These are phyloP conservation scores for Cryptococcus amylolentus DNA, from an alignment of 1,284 basidiomycete species.

Conservation along the genomic window DNA sequence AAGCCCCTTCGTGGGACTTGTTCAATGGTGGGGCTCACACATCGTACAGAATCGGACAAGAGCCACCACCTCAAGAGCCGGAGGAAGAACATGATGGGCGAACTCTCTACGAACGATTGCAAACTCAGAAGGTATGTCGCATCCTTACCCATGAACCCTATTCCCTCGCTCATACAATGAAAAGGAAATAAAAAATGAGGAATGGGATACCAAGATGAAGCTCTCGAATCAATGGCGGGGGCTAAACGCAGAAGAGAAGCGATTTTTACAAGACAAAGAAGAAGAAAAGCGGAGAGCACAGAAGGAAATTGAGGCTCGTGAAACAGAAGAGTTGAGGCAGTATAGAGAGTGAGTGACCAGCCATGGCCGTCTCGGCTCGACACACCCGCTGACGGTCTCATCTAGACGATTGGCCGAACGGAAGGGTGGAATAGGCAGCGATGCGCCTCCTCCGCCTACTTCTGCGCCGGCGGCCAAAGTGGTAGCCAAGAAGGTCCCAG, in stretches of 20 bases:
- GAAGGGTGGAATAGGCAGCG: conserved; percentile 11
- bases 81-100: conserved; percentile 75
- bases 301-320: conserved; percentile 64
- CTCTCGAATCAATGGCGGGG: conserved; percentile 89
- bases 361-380: background rate
- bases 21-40: background rate
- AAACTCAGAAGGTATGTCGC: conserved; percentile 30
- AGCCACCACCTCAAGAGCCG: conserved; percentile 66
- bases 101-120: conserved; percentile 68
- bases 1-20: background rate
- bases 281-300: conserved; percentile 73
- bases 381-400: background rate
- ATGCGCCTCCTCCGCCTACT: background rate
- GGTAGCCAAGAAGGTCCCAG: background rate
- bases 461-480: background rate
- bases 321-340: conserved; percentile 72
- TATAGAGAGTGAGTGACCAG: conserved; percentile 64
- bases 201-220: conserved; percentile 91
- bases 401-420: conserved; percentile 31
- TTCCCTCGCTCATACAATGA: background rate
- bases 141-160: too few relatives aligned
- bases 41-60: conserved; percentile 66
- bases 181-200: conserved; percentile 81
- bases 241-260: conserved; percentile 81
- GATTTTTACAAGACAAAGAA: conserved; percentile 77